These are phyloP conservation scores for Lentinula raphanica DNA, from an alignment of 768 basidiomycete species.

Conservation along the genomic window DNA sequence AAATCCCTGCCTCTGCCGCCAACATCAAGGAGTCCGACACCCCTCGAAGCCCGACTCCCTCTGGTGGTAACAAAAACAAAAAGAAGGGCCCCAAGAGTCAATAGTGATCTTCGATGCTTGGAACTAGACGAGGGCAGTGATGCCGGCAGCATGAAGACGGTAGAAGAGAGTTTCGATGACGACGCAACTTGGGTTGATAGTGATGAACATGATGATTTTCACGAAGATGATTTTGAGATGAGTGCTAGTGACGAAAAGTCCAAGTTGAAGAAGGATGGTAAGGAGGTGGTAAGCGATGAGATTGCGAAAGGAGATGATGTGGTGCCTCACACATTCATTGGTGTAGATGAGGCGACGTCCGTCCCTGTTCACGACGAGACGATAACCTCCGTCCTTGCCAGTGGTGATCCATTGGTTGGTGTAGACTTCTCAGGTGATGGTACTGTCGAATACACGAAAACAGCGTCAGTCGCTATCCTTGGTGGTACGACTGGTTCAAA, in stretches of 20 bases:
- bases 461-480: not conserved
- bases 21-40: not conserved
- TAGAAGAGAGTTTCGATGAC: not conserved
- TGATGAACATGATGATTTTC: not conserved
- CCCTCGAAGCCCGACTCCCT: constrained; percentile 4
- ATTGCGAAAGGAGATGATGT: not conserved
- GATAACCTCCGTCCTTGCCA: not conserved
- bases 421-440: not conserved
- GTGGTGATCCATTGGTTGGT: not conserved
- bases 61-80: not conserved
- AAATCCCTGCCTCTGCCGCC: not conserved
- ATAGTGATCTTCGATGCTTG: not conserved
- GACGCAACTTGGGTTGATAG: constrained; percentile 3
- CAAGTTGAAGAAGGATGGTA: not conserved
- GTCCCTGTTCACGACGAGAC: not conserved
- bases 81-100: not conserved
- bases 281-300: not conserved
- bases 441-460: not conserved
- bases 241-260: not conserved
- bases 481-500: not conserved
- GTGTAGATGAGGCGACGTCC: not conserved
- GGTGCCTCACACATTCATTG: not conserved
- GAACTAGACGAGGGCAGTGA: constrained; percentile 1
- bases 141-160: not conserved
- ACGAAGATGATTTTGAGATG: constrained; percentile 3